Base-by-base conservation (phyloP, 139 green algal species). In the Closterium sp. region DNA sequence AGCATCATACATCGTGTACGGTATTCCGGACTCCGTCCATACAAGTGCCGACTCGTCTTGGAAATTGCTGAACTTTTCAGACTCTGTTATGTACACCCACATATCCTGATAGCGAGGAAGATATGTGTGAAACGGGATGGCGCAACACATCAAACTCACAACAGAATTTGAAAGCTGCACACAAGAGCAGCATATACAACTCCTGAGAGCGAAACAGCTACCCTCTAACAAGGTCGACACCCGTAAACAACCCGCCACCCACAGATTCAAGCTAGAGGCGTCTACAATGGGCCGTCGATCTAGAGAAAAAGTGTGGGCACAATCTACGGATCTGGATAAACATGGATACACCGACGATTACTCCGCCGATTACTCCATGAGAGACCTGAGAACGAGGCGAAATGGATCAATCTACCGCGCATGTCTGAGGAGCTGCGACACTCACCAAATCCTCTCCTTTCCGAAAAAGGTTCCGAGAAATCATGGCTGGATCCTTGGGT, bases 1-100 rank as follows among this genome's bases (percentile, higher is more conserved):
- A 3, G 79, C 94, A 38, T 97, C 93, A n/a, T 79, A 79, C 62
- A 22, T n/a, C 21, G 19, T n/a, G 88, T 94, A 94, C 1, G 90
- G 90, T 0, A 97, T 84, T 87, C 88, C 93, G 7, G 30, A 85
- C 92, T 97, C 94, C 1, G 45, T 32, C 96, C 96, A 98, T 2
- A 97, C n/a, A 24, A 97, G 91, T 9, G 95, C 85, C 3, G 70
- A 86, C 62, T 94, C 88, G 87, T 85, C 30, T 21, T 94, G 86
- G 22, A 95, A 92, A 27, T 91, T 31, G 4, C 2, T 89, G 9
- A 96, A 92, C 73, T 85, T 28, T 4, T 88, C 85, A 7, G 79
- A n/a, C 93, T 97, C 96, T 11, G 90, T 94, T 0, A 97, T 2
- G 89, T 96, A 97, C 19, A 96, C 91, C 89, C 95, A 96, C 95